A percentile compares a stretch with the other conserved stretches of the same genome.
Conservation (phyloP, 1,139 yeast species). For the Zhuliangozyma parablackwelliae region DNA sequence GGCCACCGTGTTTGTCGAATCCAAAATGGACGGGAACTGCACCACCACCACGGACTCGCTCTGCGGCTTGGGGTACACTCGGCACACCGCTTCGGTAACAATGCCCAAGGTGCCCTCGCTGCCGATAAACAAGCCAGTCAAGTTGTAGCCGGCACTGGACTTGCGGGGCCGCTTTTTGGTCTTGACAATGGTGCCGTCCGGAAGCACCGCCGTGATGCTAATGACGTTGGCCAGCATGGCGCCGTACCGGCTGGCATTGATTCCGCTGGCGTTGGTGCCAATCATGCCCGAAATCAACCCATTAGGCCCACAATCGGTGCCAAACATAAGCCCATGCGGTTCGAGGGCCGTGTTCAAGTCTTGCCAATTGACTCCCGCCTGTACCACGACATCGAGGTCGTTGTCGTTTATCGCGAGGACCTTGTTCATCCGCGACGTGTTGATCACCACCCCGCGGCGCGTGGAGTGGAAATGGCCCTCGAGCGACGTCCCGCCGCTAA, state of each 20-base stretch:
- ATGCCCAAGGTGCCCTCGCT: slow-evolving; percentile 47
- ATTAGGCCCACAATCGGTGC: slow-evolving; percentile 44
- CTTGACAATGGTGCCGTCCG: slow-evolving; percentile 41
- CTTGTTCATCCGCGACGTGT: slow-evolving; percentile 38
- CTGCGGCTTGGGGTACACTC: slow-evolving; percentile 36
- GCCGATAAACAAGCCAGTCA: slow-evolving; percentile 41
- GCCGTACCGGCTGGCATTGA: slow-evolving; percentile 42
- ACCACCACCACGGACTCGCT: slow-evolving; percentile 42
- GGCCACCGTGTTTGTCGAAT: slow-evolving; percentile 42
- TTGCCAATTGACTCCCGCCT: slow-evolving; percentile 46
- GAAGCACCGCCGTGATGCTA: slow-evolving; percentile 39
- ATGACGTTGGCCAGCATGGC: slow-evolving; percentile 45
- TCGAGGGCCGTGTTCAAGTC: slow-evolving; percentile 27
- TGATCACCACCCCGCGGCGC: slow-evolving; percentile 32
- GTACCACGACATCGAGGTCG: slow-evolving; percentile 41
- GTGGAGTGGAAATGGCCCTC: slow-evolving; percentile 46
- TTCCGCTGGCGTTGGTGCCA: slow-evolving; percentile 42
- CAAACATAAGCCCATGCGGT: slow-evolving; percentile 31
- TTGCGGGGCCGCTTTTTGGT: slow-evolving; percentile 43
- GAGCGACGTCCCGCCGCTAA: slow-evolving; percentile 47
- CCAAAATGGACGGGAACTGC: slow-evolving; percentile 36
- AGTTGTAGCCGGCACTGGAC: slow-evolving; percentile 42
- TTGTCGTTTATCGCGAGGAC: slow-evolving; percentile 31
- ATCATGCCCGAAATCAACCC: slow-evolving; percentile 45
- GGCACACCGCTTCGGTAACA: slow-evolving; percentile 42